Base-by-base conservation (phyloP, 2,329 filamentous ascomycete genomes). In the Diaporthe australafricana region DNA sequence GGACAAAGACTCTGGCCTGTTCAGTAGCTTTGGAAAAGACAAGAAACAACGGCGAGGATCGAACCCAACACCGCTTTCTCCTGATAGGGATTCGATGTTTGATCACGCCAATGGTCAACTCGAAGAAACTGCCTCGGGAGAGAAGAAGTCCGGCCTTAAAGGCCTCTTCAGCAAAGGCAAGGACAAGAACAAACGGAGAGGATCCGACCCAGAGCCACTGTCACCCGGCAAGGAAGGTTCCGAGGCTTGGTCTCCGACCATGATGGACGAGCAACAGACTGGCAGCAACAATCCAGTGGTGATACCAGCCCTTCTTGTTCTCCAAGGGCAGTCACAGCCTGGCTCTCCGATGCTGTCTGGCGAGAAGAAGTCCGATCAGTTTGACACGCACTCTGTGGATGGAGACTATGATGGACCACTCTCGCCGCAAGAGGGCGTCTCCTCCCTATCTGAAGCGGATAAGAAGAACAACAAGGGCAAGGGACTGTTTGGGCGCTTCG, bases 381-480 rank as follows among this genome's bases (percentile, higher is more conserved):
- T 48, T 20, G 52, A 55, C n/a, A 17, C 40, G 14, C 22, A 32
- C 14, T 38, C 40, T 30, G 8, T 68, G 12, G n/a, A 68, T 25
- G 53, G 30, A 8, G 27, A 57, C 22, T 5, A 38, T 5, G 42
- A 57, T 11, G 60, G 42, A 5, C 30, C 42, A 14, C 32, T 27
- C 16, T 68, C 66, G 7, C 66, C 66, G 38, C 52, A 40, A 6
- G n/a, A 5, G 0, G 66, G 57, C 12, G 35, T 14, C 16, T 32
- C 66, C 20, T 3, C 27, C 4, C 30, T 32, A 2, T 32, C 52
- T 11, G 66, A 57, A 9, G 35, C 32, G 11, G 52, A 35, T 9
- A 57, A 68, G 66, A 68, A 57, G 12, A 42, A 68, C 42, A 68
- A 48, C n/a, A 68, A 68, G 30, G 52, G 52, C 52, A 68, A 27